Conservation (phyloP, 2,329 filamentous ascomycete species). For the Aureobasidium sp. region DNA sequence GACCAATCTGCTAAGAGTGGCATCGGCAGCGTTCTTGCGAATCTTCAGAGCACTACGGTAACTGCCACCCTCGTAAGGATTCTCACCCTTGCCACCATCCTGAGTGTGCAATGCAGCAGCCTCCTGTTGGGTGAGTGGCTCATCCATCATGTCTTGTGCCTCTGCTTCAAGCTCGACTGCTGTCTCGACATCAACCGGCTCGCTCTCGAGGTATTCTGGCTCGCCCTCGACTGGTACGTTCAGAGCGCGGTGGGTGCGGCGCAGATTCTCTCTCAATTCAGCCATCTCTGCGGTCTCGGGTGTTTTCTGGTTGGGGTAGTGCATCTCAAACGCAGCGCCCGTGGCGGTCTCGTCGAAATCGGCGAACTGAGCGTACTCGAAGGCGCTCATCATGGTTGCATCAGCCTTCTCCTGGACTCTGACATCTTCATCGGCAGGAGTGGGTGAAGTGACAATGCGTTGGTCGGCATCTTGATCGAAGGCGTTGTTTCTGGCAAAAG, state of each 20-base stretch:
- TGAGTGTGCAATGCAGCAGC: conserved; percentile 11
- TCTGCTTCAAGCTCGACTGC: conserved; percentile 11
- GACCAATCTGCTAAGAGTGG: conserved; percentile 15
- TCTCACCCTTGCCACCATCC: conserved; percentile 4
- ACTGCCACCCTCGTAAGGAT: conserved; percentile 11
- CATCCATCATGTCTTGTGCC: conserved; percentile 10
- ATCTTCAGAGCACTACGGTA: conserved; percentile 9
- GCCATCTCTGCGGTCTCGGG: conserved; percentile 5
- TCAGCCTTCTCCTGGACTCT: conserved; percentile 1
- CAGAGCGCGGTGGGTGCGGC: not conserved
- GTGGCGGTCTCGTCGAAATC: conserved; percentile 10
- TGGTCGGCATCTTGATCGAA: conserved; percentile 3
- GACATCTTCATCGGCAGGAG: conserved; percentile 3
- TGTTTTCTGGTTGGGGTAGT: not conserved
- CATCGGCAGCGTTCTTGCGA: conserved; percentile 12
- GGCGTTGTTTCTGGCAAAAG: not conserved
- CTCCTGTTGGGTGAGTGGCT: conserved; percentile 16
- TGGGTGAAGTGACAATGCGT: not conserved
- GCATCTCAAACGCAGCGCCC: conserved; percentile 16
- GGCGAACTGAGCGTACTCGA: conserved; percentile 15
- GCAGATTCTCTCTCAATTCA: conserved; percentile 12
- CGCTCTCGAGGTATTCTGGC: not conserved
- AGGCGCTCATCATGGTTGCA: conserved; percentile 8
- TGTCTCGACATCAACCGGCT: not conserved
- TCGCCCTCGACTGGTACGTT: not conserved